These are phyloP conservation scores for Cercospora brassicicola DNA, from an alignment of 2,329 filamentous ascomycete species.

Conservation along the genomic window DNA sequence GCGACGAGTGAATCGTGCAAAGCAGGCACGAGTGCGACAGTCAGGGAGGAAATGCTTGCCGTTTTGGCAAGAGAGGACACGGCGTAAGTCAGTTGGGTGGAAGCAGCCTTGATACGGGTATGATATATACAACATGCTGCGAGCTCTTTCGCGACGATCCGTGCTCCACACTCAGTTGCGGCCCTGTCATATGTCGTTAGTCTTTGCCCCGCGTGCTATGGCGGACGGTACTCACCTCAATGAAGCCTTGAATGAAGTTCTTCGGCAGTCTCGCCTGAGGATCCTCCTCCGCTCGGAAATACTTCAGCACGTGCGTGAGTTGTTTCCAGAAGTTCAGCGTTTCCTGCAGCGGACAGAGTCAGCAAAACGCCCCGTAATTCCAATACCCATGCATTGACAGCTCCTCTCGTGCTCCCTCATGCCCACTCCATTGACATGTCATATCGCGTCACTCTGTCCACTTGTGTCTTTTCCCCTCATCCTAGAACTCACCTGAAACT, in stretches of 20 bases:
- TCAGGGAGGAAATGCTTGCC: neutral
- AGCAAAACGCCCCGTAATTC: neutral
- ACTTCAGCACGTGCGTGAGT: constrained; percentile 90
- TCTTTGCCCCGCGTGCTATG: neutral
- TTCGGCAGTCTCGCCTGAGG: constrained; percentile 73
- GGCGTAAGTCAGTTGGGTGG: neutral
- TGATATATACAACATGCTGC: constrained; percentile 33
- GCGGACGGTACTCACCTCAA: constrained; percentile 67
- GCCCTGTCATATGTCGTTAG: constrained; percentile 24
- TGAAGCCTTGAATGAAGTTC: constrained; percentile 90
- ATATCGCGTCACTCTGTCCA: neutral
- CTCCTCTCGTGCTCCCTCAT: neutral
- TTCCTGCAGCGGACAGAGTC: constrained; percentile 60
- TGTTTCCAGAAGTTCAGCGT: constrained; percentile 99
- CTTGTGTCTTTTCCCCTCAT: neutral
- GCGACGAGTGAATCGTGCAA: neutral
- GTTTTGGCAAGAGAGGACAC: neutral
- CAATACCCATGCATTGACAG: neutral
- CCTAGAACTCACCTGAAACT: constrained; percentile 75
- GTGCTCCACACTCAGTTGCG: constrained; percentile 26
- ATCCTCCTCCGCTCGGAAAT: constrained; percentile 87
- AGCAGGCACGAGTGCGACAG: neutral
- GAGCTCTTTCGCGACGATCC: constrained; percentile 1
- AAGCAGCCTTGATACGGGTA: constrained; percentile 23
- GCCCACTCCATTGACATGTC: neutral